These are phyloP conservation scores for Tuctoria greenei DNA, from an alignment of 176 grass and related monocot species.

Conservation along the genomic window DNA sequence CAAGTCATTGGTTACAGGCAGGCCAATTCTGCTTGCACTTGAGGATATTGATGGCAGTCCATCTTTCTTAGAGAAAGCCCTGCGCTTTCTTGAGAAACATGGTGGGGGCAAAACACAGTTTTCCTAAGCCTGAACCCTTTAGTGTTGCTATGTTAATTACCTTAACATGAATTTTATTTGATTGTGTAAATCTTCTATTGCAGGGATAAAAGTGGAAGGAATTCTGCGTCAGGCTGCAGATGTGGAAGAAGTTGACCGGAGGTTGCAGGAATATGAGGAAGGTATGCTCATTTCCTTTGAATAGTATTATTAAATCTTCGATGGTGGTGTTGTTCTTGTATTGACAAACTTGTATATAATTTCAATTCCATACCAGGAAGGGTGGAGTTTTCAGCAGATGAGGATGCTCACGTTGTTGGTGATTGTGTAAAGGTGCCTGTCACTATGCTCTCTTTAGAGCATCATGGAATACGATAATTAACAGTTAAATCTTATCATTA, in stretches of 20 bases:
- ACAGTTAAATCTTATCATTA: constrained; percentile 16
- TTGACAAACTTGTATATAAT: constrained; percentile 21
- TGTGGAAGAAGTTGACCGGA: constrained; percentile 93
- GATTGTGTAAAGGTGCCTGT: constrained; percentile 92
- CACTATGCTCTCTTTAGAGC: constrained; percentile 1
- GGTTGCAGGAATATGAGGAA: constrained; percentile 95
- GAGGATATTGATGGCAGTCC: constrained; percentile 97
- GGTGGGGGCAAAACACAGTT: constrained; percentile 51
- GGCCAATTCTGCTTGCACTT: constrained; percentile 96
- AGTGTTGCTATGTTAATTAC: constrained; percentile 29
- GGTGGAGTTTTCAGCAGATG: constrained; percentile 74
- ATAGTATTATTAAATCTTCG: constrained; percentile 15
- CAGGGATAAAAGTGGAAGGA: constrained; percentile 95
- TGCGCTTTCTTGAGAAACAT: constrained; percentile 94
- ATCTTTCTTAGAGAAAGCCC: constrained; percentile 96
- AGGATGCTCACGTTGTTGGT: constrained; percentile 94
- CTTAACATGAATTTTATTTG: constrained; percentile 27
- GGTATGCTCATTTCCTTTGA: constrained; percentile 56
- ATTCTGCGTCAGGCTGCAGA: constrained; percentile 96
- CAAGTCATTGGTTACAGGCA: constrained; percentile 93
- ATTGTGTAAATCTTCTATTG: constrained; percentile 37
- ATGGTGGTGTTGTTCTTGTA: constrained; percentile 17
- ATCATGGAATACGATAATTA: neutral
- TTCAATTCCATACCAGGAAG: constrained; percentile 65
- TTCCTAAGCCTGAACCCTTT: constrained; percentile 5